Percentiles rank a stretch among this genome's conserved stretches.
phyloP scores from a whole-genome alignment of 2,329 filamentous ascomycete genomes.

The Colletotrichum magnum region DNA sequence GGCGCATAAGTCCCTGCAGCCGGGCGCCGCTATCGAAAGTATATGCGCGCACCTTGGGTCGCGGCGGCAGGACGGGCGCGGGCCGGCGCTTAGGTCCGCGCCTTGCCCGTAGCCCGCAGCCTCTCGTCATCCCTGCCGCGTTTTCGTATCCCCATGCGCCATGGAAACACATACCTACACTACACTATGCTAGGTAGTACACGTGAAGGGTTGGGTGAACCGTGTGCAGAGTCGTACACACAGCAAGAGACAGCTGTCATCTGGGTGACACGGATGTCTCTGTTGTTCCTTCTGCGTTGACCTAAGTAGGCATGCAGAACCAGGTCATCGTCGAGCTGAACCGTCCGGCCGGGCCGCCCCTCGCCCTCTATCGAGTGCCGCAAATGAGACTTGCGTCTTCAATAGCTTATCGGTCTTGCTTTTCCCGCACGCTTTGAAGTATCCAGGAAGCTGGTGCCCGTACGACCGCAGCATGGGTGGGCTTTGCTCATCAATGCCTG shows the following conservation, averaged over 20 bases:
- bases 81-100: slow-evolving; percentile 19
- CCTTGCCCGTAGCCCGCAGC: background rate
- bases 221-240: too few species aligned
- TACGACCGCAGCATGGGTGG: too few species aligned
- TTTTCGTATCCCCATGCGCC: background rate
- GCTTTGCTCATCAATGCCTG: too few species aligned
- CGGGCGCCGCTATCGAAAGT: slow-evolving; percentile 23
- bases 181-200: too few species aligned
- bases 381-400: slow-evolving; percentile 2
- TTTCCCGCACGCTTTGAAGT: too few species aligned
- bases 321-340: background rate
- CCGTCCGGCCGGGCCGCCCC: background rate
- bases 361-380: background rate
- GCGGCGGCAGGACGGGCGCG: slow-evolving; percentile 21
- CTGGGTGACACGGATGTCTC: slow-evolving; percentile 6
- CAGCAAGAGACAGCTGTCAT: background rate
- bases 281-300: background rate
- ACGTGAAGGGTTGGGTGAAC: too few species aligned
- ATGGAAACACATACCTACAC: background rate
- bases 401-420: too few species aligned
- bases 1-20: slow-evolving; percentile 14
- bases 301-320: background rate
- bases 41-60: slow-evolving; percentile 2
- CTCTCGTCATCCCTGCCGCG: background rate
- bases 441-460: too few species aligned